A percentile compares a stretch with the other conserved stretches of the same genome.
phyloP scores from a whole-genome alignment of 1,284 basidiomycete species.

The Ceratobasidium sp. region DNA sequence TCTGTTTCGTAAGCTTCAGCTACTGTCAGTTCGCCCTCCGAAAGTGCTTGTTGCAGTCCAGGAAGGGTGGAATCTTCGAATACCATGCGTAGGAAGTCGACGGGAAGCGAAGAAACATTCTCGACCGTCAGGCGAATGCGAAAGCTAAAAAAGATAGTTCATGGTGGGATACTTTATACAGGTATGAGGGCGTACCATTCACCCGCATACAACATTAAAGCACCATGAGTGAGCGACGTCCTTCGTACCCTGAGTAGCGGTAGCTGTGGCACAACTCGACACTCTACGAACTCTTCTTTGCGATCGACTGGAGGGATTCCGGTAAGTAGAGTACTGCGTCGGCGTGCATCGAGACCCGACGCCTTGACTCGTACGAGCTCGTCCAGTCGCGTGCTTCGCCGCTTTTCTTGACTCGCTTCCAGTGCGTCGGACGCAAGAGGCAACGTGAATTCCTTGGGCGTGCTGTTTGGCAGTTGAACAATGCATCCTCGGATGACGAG shows the following conservation, averaged over 20 bases:
- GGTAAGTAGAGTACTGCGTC: constrained; percentile 57
- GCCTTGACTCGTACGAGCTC: constrained; percentile 79
- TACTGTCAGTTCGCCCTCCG: constrained; percentile 83
- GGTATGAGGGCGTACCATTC: constrained; percentile 73
- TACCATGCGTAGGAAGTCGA: constrained; percentile 87
- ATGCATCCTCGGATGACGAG: constrained; percentile 83
- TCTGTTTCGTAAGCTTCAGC: constrained; percentile 94
- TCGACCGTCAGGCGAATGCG: constrained; percentile 87
- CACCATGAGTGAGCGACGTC: constrained; percentile 89
- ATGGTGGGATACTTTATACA: constrained; percentile 29
- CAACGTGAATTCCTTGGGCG: constrained; percentile 78
- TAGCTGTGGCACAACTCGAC: constrained; percentile 85
- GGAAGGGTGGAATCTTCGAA: constrained; percentile 92
- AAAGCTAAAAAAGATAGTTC: constrained; percentile 66
- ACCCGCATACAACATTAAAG: constrained; percentile 93
- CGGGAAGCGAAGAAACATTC: constrained; percentile 84
- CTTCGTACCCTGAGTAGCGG: constrained; percentile 88
- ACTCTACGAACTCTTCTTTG: constrained; percentile 74
- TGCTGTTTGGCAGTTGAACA: constrained; percentile 82
- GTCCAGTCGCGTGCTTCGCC: constrained; percentile 71
- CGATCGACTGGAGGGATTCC: constrained; percentile 13
- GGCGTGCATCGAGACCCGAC: constrained; percentile 73
- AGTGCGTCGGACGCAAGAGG: constrained; percentile 82
- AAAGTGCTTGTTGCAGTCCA: constrained; percentile 79
- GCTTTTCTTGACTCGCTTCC: constrained; percentile 71